Evolutionary conservation across 2,329 filamentous ascomycete genomes (phyloP).

Genomic region (Xylaria sp.): DNA sequence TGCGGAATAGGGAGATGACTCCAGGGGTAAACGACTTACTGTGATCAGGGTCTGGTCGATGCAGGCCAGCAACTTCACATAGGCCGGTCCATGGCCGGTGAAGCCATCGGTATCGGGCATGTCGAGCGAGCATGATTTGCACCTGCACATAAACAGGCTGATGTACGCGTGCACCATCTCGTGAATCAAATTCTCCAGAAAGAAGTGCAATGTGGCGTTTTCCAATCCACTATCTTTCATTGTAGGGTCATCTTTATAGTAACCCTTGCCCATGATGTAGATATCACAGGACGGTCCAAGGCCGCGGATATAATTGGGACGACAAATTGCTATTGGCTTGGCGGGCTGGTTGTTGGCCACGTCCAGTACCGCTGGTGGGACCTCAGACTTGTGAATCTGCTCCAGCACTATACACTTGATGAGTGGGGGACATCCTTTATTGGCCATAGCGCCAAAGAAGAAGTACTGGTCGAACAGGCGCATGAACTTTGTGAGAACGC

Average conservation of each 20-base stretch:
- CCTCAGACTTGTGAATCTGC: not conserved
- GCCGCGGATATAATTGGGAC: not conserved
- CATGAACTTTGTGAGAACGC: not conserved
- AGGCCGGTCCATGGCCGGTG: not conserved
- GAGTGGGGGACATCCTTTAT: not conserved
- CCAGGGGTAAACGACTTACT: no score
- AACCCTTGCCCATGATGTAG: not conserved
- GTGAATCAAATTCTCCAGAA: conserved; percentile 23
- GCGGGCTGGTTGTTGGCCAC: no score
- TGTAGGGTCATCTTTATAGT: not conserved
- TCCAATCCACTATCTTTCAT: no score
- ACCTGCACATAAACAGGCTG: not conserved
- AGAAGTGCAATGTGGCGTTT: not conserved
- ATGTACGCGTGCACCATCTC: conserved; percentile 34
- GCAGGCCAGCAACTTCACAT: conserved; percentile 22
- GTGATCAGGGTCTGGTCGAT: conserved; percentile 8
- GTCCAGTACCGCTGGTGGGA: no score
- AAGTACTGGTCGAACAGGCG: conserved; percentile 26
- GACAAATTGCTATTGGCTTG: not conserved
- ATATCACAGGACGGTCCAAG: conserved; percentile 7
- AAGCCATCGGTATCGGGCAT: not conserved
- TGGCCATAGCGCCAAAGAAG: conserved; percentile 22
- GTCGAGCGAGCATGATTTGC: not conserved
- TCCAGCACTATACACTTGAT: not conserved
- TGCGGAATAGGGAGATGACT: no score